Conservation (phyloP, 257 asterid genomes). For the Petunia axillaris region DNA sequence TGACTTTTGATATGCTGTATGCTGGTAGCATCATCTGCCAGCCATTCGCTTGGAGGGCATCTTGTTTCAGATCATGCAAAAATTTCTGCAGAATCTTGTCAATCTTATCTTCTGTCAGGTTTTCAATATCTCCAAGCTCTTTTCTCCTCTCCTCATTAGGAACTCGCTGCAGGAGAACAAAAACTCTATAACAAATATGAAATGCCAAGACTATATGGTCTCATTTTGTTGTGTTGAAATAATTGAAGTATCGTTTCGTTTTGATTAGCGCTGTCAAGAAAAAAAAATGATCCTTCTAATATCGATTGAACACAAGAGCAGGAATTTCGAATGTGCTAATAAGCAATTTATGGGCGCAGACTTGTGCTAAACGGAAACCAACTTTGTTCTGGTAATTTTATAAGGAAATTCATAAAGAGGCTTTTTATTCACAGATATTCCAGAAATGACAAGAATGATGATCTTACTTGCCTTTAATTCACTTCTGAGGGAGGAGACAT, state of each 20-base stretch:
- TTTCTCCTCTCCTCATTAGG: slow-evolving; percentile 60
- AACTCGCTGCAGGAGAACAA: slow-evolving; percentile 53
- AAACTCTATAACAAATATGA: background rate
- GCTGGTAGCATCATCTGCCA: slow-evolving; percentile 69
- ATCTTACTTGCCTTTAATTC: slow-evolving; percentile 58
- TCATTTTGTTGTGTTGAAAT: background rate
- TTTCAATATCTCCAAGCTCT: slow-evolving; percentile 63
- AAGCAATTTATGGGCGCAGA: background rate
- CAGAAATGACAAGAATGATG: background rate
- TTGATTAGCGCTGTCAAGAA: too few relatives aligned
- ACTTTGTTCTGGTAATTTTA: background rate
- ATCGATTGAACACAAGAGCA: background rate
- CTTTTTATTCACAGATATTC: background rate
- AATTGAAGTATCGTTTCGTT: background rate
- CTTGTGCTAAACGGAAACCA: background rate
- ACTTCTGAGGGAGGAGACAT: slow-evolving; percentile 70
- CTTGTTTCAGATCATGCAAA: slow-evolving; percentile 52
- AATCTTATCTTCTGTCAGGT: slow-evolving; percentile 62
- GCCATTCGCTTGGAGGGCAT: slow-evolving; percentile 62
- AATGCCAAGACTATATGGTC: background rate
- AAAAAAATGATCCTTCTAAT: too few relatives aligned
- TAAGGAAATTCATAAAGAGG: too few relatives aligned
- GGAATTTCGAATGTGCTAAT: background rate
- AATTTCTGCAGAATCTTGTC: slow-evolving; percentile 55
- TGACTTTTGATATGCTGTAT: slow-evolving; percentile 75